Conservation (phyloP, 805 yeast species). For the Schwanniomyces polymorphus region DNA sequence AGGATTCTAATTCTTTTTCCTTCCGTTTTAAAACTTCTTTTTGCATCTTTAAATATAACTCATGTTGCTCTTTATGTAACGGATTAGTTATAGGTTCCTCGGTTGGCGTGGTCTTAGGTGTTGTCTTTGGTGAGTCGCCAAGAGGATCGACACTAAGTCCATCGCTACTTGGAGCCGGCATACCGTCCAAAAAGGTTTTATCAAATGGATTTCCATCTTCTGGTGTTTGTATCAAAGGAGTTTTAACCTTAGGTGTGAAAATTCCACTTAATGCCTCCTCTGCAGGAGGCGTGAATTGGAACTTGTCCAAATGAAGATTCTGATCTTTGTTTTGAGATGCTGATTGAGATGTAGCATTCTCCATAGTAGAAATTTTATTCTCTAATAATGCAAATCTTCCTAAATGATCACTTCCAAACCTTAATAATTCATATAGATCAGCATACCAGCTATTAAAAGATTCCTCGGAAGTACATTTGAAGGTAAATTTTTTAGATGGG, state of each 20-base stretch:
- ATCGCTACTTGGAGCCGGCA: not conserved
- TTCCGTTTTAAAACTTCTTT: constrained; percentile 38
- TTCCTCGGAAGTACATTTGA: constrained; percentile 43
- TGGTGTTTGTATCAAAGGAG: constrained; percentile 27
- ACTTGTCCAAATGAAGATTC: constrained; percentile 4
- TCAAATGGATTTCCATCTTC: constrained; percentile 40
- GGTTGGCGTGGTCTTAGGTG: constrained; percentile 11
- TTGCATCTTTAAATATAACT: constrained; percentile 35
- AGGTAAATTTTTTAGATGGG: constrained; percentile 32
- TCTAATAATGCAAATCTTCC: constrained; percentile 52
- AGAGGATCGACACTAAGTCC: not conserved
- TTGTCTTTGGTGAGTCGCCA: not conserved
- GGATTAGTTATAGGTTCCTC: not conserved
- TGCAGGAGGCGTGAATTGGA: not conserved
- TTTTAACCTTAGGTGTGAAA: constrained; percentile 35
- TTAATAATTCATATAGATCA: constrained; percentile 53
- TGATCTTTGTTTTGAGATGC: constrained; percentile 1
- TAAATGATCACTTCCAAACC: constrained; percentile 42
- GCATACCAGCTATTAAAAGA: constrained; percentile 55
- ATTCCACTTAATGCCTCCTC: constrained; percentile 29
- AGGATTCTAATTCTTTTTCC: constrained; percentile 26
- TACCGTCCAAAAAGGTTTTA: constrained; percentile 16
- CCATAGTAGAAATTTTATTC: constrained; percentile 33
- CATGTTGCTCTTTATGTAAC: constrained; percentile 29
- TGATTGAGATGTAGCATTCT: not conserved